Evolutionary conservation across 441 rosid genomes (phyloP).

Genomic region (Capsella rubella): DNA sequence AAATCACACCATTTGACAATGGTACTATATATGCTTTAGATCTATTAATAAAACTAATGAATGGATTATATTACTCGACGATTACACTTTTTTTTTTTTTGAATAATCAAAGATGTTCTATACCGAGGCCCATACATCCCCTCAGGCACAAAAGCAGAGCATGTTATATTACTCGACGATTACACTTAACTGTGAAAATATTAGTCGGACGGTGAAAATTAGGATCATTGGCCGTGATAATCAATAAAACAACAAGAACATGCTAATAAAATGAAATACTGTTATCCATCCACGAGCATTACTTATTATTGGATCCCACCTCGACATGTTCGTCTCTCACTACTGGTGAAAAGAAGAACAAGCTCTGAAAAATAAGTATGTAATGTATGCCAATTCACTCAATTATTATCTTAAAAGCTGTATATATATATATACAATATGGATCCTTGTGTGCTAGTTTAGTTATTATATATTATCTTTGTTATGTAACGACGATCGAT

Average conservation of each 20-base stretch:
- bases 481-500: neutral
- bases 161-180: too few relatives aligned
- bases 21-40: too few relatives aligned
- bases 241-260: neutral
- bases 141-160: too few relatives aligned
- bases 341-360: neutral
- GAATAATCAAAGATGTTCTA: too few relatives aligned
- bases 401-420: neutral
- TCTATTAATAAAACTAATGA: too few relatives aligned
- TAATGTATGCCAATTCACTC: neutral
- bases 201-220: too few relatives aligned
- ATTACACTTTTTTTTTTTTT: too few relatives aligned
- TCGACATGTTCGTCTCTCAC: neutral
- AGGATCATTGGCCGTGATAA: too few relatives aligned
- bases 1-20: too few relatives aligned
- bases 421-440: neutral
- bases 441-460: neutral
- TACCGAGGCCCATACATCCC: too few relatives aligned
- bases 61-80: too few relatives aligned
- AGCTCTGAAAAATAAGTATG: neutral
- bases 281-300: neutral
- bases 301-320: neutral
- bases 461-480: neutral
- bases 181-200: too few relatives aligned
- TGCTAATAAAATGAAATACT: neutral